phyloP scores from a whole-genome alignment of 441 rosid genomes.

The Eruca vesicaria region DNA sequence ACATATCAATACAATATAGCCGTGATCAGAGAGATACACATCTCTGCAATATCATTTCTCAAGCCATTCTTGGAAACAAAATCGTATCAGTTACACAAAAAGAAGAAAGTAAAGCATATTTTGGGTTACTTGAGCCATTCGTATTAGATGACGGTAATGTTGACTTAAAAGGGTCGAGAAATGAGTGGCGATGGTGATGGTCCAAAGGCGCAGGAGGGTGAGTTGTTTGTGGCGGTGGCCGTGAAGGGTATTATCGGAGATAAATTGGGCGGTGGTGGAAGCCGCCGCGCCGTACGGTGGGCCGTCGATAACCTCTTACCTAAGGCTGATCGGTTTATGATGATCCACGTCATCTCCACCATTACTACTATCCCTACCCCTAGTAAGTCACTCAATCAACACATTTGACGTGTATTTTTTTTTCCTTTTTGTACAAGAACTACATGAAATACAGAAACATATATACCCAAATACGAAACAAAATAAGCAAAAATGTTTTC shows the following conservation, averaged over 20 bases:
- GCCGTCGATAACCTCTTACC: conserved; percentile 58
- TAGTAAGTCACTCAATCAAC: conserved; percentile 36
- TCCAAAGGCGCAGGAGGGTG: conserved; percentile 22
- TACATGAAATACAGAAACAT: background rate
- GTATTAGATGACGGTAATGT: conserved; percentile 24
- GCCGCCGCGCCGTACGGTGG: conserved; percentile 83
- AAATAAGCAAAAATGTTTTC: background rate
- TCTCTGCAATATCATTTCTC: background rate
- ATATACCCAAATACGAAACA: background rate
- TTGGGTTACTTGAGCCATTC: background rate
- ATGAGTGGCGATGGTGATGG: conserved; percentile 21
- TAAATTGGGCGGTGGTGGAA: conserved; percentile 55
- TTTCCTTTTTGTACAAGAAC: background rate
- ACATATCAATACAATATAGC: background rate
- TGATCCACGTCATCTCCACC: conserved; percentile 71
- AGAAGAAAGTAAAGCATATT: background rate
- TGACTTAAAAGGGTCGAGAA: conserved; percentile 22
- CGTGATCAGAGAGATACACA: conserved; percentile 9
- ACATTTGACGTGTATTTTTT: conserved; percentile 4
- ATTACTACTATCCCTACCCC: conserved; percentile 74
- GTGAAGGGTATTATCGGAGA: conserved; percentile 52
- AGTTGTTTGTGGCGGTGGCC: conserved; percentile 62
- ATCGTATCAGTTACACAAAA: background rate
- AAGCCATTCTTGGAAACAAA: background rate
- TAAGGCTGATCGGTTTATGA: conserved; percentile 50